A percentile compares a stretch with the other conserved stretches of the same genome.
These are phyloP conservation scores for Vanrija humicola DNA, from an alignment of 1,284 basidiomycete genomes.

Conservation along the genomic window DNA sequence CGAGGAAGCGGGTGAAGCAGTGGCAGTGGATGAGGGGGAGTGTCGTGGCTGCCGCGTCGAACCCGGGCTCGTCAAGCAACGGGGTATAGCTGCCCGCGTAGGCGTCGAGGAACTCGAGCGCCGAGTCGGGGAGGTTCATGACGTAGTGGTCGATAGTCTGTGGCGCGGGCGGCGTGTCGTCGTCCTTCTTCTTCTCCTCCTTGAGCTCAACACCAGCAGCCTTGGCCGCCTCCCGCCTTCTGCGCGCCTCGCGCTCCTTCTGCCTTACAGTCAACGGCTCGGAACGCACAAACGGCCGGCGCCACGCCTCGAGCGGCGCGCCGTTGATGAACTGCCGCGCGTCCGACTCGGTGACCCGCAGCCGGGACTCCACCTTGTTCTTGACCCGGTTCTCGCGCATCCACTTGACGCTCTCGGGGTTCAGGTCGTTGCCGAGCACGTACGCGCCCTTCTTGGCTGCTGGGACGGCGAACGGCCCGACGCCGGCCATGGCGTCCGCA, in stretches of 20 bases:
- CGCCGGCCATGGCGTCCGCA: conserved; percentile 93
- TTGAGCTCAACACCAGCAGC: background rate
- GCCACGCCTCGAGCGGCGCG: conserved; percentile 57
- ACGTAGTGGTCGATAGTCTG: conserved; percentile 77
- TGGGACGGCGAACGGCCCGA: conserved; percentile 93
- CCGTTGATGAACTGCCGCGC: conserved; percentile 75
- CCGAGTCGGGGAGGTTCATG: conserved; percentile 94
- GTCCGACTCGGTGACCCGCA: conserved; percentile 71
- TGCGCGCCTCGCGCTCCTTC: conserved; percentile 26
- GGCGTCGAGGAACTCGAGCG: conserved; percentile 83
- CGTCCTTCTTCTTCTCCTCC: background rate
- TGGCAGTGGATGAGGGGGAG: conserved; percentile 94
- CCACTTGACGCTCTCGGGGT: conserved; percentile 80
- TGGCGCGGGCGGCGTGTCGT: conserved; percentile 16
- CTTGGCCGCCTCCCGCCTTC: conserved; percentile 6
- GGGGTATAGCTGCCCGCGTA: conserved; percentile 65
- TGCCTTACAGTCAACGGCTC: conserved; percentile 6
- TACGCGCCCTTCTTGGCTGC: conserved; percentile 84
- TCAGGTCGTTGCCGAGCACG: conserved; percentile 90
- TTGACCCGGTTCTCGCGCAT: conserved; percentile 66
- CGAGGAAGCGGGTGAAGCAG: conserved; percentile 90
- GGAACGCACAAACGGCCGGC: conserved; percentile 60
- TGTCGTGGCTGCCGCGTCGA: conserved; percentile 27
- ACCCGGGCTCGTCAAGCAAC: conserved; percentile 26
- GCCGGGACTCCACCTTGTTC: conserved; percentile 67